Base-by-base conservation (phyloP, 345 rosid species). In the Citrus maxima region DNA sequence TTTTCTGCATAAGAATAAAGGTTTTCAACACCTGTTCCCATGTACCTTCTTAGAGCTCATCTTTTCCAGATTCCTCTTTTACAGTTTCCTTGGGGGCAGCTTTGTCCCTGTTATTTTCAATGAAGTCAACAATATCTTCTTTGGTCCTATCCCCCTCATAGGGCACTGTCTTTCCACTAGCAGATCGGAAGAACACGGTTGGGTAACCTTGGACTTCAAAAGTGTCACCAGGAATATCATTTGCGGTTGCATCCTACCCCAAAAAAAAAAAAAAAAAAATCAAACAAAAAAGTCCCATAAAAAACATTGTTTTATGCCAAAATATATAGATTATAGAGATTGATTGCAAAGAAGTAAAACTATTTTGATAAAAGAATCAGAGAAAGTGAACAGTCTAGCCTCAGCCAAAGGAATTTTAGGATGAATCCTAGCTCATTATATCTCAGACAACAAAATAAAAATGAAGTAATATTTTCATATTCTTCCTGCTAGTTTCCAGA, bases 191-290 rank as follows among this genome's bases (percentile, higher is more conserved):
- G 93, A 84, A 93, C 60, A 96, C 1, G 0, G 98, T 93, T 2
- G 99, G 99, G 86, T 85, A 96, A 55, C 98, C 98, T 84, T 87
- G 82, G 63, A 96, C 97, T 9, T 94, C 92, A 46, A 91, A 96
- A 21, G 86, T 73, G 68, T 85, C 95, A n/a, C 10, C 78, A 16
- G 91, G 90, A 79, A 88, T 69, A 74, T 96, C 98, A 82, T 96
- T 96, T 71, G 95, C 90, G 5, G 99, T 93, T 63, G 95, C 93
- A 59, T 96, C 99, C 99, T 96, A 81, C 35, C 64, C 2, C 73
- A 55, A 4, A 14, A 51, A 18, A 51, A 18, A 54, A 51, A 1
- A 18, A 54, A 32, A 0, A 13, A 28, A 2, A 10, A 10, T 2
- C 1, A 51, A 51, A 46, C 51, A 30, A 51, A 13, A n/a, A 38